These are phyloP conservation scores for Talaromyces stipitatus DNA, from an alignment of 495 filamentous ascomycete genomes.

Conservation along the genomic window DNA sequence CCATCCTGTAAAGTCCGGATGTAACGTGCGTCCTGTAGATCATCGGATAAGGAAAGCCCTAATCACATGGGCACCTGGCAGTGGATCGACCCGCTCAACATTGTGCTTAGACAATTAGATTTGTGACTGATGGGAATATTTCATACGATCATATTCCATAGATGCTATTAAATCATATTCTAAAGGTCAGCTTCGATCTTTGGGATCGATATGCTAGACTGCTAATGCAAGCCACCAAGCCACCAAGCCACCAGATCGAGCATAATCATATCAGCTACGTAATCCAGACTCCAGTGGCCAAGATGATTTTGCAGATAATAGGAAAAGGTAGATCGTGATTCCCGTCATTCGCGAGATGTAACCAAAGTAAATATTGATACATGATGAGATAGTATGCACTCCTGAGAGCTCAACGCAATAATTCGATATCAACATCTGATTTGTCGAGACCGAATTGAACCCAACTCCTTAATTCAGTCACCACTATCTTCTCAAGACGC, in stretches of 20 bases:
- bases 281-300: too few species aligned
- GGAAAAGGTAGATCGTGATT: not conserved
- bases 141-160: not conserved
- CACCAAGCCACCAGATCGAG: not conserved
- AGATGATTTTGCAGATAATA: not conserved
- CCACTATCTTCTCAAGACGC: not conserved
- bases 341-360: not conserved
- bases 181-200: not conserved
- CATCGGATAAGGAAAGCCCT: not conserved
- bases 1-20: too few species aligned
- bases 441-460: not conserved
- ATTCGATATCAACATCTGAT: not conserved
- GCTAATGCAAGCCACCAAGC: slow-evolving; percentile 1
- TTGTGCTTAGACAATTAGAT: too few species aligned
- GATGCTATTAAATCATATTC: not conserved
- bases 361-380: not conserved
- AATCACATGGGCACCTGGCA: not conserved
- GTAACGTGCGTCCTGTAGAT: not conserved
- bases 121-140: not conserved
- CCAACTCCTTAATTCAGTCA: not conserved
- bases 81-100: too few species aligned
- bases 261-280: not conserved
- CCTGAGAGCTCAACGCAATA: not conserved
- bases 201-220: not conserved
- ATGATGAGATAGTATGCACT: not conserved